A percentile compares a stretch with the other conserved stretches of the same genome.
Conservation (phyloP, 2,329 filamentous ascomycete genomes). For the Fonsecaea pedrosoi region DNA sequence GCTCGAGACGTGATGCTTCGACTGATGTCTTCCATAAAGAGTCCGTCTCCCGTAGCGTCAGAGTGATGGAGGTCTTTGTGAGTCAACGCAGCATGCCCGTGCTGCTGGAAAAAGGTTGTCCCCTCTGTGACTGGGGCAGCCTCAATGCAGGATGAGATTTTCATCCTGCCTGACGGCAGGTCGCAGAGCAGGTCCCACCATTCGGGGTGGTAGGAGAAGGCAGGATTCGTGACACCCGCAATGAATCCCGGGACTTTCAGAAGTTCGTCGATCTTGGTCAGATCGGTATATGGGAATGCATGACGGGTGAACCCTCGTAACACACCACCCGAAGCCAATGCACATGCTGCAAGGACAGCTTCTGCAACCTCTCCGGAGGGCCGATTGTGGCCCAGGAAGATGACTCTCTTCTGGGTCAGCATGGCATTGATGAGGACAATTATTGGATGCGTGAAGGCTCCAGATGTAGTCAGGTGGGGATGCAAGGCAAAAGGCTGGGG, state of each 20-base stretch:
- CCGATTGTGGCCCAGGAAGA: conserved; percentile 93
- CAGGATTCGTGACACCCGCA: conserved; percentile 95
- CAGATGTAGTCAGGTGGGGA: conserved; percentile 90
- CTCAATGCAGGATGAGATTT: conserved; percentile 90
- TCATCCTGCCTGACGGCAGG: conserved; percentile 87
- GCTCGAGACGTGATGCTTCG: conserved; percentile 83
- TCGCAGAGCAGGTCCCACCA: conserved; percentile 99
- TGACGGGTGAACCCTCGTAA: conserved; percentile 92
- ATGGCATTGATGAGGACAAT: conserved; percentile 94
- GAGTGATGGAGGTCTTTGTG: conserved; percentile 41
- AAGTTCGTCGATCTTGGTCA: conserved; percentile 96
- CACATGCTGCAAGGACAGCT: conserved; percentile 96
- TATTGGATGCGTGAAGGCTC: conserved; percentile 87
- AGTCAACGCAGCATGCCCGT: conserved; percentile 58
- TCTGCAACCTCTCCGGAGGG: conserved; percentile 96
- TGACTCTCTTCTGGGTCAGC: conserved; percentile 92
- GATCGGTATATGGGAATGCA: conserved; percentile 96
- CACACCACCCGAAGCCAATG: conserved; percentile 89
- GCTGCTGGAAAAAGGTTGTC: conserved; percentile 83
- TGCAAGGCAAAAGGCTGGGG: conserved; percentile 86
- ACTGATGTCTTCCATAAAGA: conserved; percentile 87
- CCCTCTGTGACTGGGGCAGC: conserved; percentile 81
- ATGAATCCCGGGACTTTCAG: conserved; percentile 97
- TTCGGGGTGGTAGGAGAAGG: conserved; percentile 90
- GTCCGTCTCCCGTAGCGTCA: conserved; percentile 83